phyloP scores from a whole-genome alignment of 2,329 filamentous ascomycete genomes.

The Botrytis byssoidea region DNA sequence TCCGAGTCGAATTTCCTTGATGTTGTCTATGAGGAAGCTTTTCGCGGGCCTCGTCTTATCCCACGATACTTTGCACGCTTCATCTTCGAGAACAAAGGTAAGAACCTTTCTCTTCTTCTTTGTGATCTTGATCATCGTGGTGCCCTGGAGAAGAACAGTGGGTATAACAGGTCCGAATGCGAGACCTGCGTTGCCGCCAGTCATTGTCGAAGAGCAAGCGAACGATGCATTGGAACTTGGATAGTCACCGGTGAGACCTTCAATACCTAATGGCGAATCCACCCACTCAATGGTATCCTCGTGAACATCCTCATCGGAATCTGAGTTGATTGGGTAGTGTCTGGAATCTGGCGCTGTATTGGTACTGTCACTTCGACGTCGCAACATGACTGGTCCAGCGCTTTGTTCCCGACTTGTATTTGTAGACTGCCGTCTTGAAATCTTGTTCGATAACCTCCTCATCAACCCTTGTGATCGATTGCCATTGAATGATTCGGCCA shows the following conservation, averaged over 20 bases:
- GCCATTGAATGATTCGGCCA: constrained; percentile 58
- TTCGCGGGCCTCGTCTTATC: constrained; percentile 76
- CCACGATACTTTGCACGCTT: constrained; percentile 86
- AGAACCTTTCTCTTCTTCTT: constrained; percentile 79
- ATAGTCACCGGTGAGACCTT: constrained; percentile 49
- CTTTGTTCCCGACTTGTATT: constrained; percentile 81
- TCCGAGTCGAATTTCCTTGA: constrained; percentile 83
- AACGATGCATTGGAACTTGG: constrained; percentile 51
- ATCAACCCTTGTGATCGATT: constrained; percentile 69
- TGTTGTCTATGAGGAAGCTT: constrained; percentile 90
- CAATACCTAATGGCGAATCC: constrained; percentile 43
- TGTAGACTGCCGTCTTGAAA: constrained; percentile 72
- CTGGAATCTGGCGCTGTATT: constrained; percentile 60
- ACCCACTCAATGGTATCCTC: constrained; percentile 46
- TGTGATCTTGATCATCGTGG: constrained; percentile 76
- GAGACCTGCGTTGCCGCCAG: constrained; percentile 40
- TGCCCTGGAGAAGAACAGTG: constrained; percentile 73
- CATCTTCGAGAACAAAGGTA: constrained; percentile 70
- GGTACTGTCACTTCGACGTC: constrained; percentile 86
- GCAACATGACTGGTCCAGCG: constrained; percentile 76
- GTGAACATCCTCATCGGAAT: constrained; percentile 59
- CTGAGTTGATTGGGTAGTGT: constrained; percentile 43
- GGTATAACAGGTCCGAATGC: constrained; percentile 71
- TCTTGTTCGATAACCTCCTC: constrained; percentile 78
- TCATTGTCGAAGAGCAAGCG: constrained; percentile 38